Base-by-base conservation (phyloP, 108 stramenopile genomes). In the Fragilariopsis cylindrus region DNA sequence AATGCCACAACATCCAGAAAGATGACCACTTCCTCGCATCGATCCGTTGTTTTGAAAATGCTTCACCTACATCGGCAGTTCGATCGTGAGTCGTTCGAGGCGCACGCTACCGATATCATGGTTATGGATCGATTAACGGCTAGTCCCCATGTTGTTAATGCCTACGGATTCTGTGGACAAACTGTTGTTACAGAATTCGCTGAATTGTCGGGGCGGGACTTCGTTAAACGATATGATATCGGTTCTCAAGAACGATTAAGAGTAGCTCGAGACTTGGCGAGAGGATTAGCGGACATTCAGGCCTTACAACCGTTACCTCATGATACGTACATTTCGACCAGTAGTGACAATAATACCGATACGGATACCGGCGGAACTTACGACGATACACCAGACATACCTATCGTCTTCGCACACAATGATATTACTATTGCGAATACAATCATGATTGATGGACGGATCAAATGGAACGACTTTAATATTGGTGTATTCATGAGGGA, bases 401-500 rank as follows among this genome's bases (percentile, higher is more conserved):
- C 71, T 2, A 13, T 69, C 11, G 76, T 80, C 41, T 76, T 84
- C 70, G 72, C 75, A 41, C 83, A 84, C 72, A 84, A 84, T 48
- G 88, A 89, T 50, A 78, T 89, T 50, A 89, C 84, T 64, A 81
- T 81, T 53, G 83, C 84, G 48, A 90, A 90, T 54, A 77, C 76
- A 2, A 77, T 86, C 6, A 49, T 78, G 43, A 48, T 53, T 13
- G 44, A 74, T 48, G 73, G 78, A 21, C 48, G 65, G 7, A 58
- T 88, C 44, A 87, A 87, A 64, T 74, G 86, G 65, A 91, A 91
- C 70, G 90, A 91, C 75, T 91, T 91, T 64, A 91, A 91, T 54
- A 84, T 88, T 78, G 90, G 78, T 4, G 74, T 81, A 0, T 39
- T 85, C 40, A 49, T 88, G 48, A 70, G 84, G 67, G 78, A 73